Evolutionary conservation across 2,329 filamentous ascomycete genomes (phyloP).

Genomic region (Chaetoscypha palmicola): DNA sequence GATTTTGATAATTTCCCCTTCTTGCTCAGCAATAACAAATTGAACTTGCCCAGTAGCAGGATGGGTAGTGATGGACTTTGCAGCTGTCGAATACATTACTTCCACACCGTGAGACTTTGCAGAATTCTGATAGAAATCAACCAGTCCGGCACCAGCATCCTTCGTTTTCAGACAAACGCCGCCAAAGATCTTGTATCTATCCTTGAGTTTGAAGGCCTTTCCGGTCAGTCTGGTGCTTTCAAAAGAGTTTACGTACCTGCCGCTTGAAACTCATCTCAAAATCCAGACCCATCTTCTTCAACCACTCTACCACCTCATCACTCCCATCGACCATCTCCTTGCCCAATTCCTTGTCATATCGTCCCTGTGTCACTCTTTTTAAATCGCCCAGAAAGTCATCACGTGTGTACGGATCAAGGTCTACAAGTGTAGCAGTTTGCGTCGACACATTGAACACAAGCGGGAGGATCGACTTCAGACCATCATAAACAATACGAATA

Average conservation of each 20-base stretch:
- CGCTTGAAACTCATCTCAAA: slow-evolving; percentile 58
- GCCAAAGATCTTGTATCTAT: slow-evolving; percentile 59
- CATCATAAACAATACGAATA: slow-evolving; percentile 46
- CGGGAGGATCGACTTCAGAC: slow-evolving; percentile 50
- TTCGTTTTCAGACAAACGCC: slow-evolving; percentile 53
- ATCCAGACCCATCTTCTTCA: slow-evolving; percentile 45
- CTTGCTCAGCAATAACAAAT: slow-evolving; percentile 28
- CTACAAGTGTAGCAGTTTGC: slow-evolving; percentile 43
- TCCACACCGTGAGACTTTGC: slow-evolving; percentile 38
- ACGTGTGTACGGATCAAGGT: slow-evolving; percentile 49
- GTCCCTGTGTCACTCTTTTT: slow-evolving; percentile 46
- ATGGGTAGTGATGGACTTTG: slow-evolving; percentile 35
- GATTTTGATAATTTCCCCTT: slow-evolving; percentile 26
- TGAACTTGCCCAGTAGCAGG: slow-evolving; percentile 27
- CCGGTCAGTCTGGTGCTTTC: no score
- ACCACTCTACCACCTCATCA: slow-evolving; percentile 46
- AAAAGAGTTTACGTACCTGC: slow-evolving; percentile 25
- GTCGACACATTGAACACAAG: slow-evolving; percentile 52
- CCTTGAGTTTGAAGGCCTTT: slow-evolving; percentile 57
- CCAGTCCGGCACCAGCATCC: slow-evolving; percentile 53
- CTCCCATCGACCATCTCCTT: slow-evolving; percentile 45
- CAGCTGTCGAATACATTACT: slow-evolving; percentile 41
- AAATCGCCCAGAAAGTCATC: slow-evolving; percentile 51
- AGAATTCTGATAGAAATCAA: slow-evolving; percentile 40
- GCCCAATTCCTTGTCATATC: slow-evolving; percentile 44